phyloP scores from a whole-genome alignment of 805 yeast genomes.

The Schizosaccharomyces japonicus region DNA sequence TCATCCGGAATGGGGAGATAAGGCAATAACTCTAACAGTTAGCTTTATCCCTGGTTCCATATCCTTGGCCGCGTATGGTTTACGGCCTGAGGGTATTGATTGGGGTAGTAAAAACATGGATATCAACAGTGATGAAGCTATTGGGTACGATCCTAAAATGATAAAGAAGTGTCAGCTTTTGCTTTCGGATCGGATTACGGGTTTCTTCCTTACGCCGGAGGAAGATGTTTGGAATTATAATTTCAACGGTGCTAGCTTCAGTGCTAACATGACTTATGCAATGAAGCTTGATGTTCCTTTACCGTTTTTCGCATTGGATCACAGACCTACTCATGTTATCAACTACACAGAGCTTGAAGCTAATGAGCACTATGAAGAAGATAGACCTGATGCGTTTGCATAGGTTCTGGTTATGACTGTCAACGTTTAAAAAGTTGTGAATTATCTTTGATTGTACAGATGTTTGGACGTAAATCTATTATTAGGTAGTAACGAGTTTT shows the following conservation, averaged over 20 bases:
- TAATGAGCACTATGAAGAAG: conserved; percentile 10
- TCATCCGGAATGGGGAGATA: conserved; percentile 19
- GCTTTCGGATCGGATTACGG: conserved; percentile 50
- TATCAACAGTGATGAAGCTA: conserved; percentile 29
- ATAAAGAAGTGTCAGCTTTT: conserved; percentile 43
- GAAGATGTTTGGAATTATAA: conserved; percentile 76
- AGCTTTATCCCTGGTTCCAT: conserved; percentile 68
- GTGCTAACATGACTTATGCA: conserved; percentile 30
- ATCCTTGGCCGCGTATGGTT: conserved; percentile 39
- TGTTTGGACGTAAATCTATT: too few species aligned
- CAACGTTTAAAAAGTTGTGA: not conserved
- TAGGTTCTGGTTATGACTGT: conserved; percentile 1
- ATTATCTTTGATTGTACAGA: too few species aligned
- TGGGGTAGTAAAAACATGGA: conserved; percentile 59
- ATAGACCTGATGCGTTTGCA: conserved; percentile 11
- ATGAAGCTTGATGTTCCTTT: conserved; percentile 59
- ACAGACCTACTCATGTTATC: conserved; percentile 70
- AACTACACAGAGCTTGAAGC: conserved; percentile 28
- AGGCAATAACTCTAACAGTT: conserved; percentile 36
- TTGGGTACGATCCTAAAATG: conserved; percentile 40
- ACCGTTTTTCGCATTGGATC: conserved; percentile 62
- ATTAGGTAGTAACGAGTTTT: too few species aligned
- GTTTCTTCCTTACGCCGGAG: conserved; percentile 69
- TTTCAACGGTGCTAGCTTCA: conserved; percentile 70
- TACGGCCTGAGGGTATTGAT: conserved; percentile 38